Percentiles rank a stretch among this genome's conserved stretches.
Conservation (phyloP, 441 rosid species). For the Sinapis alba region DNA sequence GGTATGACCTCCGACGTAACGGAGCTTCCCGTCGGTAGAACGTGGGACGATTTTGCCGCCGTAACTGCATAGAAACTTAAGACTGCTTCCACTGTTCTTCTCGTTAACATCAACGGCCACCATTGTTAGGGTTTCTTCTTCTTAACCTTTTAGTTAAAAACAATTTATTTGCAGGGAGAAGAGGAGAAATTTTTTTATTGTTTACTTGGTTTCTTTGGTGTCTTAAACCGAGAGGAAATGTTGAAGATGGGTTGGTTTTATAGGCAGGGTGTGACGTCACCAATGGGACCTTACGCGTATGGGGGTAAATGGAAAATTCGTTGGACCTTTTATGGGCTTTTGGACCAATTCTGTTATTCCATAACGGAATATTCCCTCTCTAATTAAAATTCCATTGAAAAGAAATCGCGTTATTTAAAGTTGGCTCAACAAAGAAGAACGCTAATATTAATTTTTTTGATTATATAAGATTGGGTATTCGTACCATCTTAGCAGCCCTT, state of each 20-base stretch:
- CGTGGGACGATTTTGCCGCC: constrained; percentile 90
- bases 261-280: constrained; percentile 27
- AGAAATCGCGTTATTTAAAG: background rate
- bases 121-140: background rate
- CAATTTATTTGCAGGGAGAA: background rate
- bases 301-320: constrained; percentile 6
- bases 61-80: constrained; percentile 90
- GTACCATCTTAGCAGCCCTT: background rate
- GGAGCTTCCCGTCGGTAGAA: constrained; percentile 81
- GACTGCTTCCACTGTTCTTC: constrained; percentile 41
- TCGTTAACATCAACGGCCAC: constrained; percentile 22
- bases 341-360: constrained; percentile 31
- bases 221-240: constrained; percentile 38
- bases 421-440: constrained; percentile 4
- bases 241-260: constrained; percentile 27
- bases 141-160: background rate
- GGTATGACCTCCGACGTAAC: constrained; percentile 85
- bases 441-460: background rate
- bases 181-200: background rate
- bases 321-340: constrained; percentile 22
- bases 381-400: background rate
- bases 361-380: constrained; percentile 30
- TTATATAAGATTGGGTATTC: background rate
- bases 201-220: constrained; percentile 7
- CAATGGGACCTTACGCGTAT: constrained; percentile 34